phyloP scores from a whole-genome alignment of 2,329 filamentous ascomycete genomes.

The Cadophora luteo-olivacea region DNA sequence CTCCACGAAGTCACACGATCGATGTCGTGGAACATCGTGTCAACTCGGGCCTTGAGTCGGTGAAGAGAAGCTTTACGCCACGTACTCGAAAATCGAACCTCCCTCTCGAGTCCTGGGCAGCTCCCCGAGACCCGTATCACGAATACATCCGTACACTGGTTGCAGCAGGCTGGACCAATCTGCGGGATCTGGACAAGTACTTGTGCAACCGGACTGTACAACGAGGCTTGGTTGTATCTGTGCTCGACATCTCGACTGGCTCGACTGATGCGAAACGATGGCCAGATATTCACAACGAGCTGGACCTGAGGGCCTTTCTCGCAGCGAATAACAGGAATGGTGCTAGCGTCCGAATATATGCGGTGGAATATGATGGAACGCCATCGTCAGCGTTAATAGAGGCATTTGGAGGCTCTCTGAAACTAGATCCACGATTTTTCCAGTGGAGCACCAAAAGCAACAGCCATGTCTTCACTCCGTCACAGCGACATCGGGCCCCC shows the following conservation, averaged over 20 bases:
- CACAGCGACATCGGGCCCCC: slow-evolving; percentile 16
- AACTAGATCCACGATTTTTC: background rate
- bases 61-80: background rate
- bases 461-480: slow-evolving; percentile 35
- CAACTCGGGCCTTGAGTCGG: background rate
- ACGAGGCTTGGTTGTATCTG: background rate
- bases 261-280: background rate
- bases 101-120: background rate
- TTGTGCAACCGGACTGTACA: background rate
- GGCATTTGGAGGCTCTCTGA: background rate
- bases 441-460: background rate
- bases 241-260: background rate
- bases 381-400: background rate
- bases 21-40: background rate
- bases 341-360: background rate
- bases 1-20: background rate
- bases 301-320: background rate
- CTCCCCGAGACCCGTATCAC: background rate
- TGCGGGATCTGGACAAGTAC: background rate
- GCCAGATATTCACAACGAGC: background rate
- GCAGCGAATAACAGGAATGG: background rate
- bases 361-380: background rate
- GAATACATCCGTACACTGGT: background rate
- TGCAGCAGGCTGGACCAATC: background rate
- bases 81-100: background rate